Base-by-base conservation (phyloP, 2,329 filamentous ascomycete genomes). In the Penicillium frequentans region DNA sequence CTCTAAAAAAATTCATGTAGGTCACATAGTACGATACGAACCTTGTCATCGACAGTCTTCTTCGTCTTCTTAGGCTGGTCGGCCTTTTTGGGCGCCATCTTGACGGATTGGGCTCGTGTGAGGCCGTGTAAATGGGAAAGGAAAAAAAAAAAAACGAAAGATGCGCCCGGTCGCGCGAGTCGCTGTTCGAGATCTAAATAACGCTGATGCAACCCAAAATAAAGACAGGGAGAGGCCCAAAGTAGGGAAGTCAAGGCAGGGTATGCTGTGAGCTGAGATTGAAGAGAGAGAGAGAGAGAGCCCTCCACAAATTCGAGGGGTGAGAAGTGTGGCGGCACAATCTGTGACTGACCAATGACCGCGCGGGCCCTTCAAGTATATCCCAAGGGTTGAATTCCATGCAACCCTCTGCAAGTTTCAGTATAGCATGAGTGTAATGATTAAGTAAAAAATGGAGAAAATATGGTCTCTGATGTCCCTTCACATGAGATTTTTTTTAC, bases 41-140 rank as follows among this genome's bases (percentile, higher is more conserved):
- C 80, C 78, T 93, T 95, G 82, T 99, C 95, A 62, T 95, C 91
- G 62, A 92, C 90, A 45, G 75, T 70, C 61, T 72, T 60, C 70
- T 77, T 81, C 69, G 79, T 76, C 72, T 81, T 79, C 70, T 80
- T 81, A 44, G 74, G 70, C 70, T 75, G 70, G 27, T 77, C 71
- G 46, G 64, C 66, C 64, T 79, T 80, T 64, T 78, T 80, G 56
- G 79, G 79, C 62, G 79, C 71, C 79, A 81, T 81, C 64, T 67
- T 75, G 73, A 63, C 69, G 64, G 64, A 58, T 62, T 61, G 52
- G 57, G 49, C 54, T 50, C 52, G 58, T 56, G 60, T 58, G 59
- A 51, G 21, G 39, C 23, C 16, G 39, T 37, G 27, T 43, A 10
- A 45, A 23, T 26, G 23, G 31, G 14, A 37, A 52, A 44, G 45